Base-by-base conservation (phyloP, 805 yeast species). In the Kodamaea hsintzibuensis region DNA sequence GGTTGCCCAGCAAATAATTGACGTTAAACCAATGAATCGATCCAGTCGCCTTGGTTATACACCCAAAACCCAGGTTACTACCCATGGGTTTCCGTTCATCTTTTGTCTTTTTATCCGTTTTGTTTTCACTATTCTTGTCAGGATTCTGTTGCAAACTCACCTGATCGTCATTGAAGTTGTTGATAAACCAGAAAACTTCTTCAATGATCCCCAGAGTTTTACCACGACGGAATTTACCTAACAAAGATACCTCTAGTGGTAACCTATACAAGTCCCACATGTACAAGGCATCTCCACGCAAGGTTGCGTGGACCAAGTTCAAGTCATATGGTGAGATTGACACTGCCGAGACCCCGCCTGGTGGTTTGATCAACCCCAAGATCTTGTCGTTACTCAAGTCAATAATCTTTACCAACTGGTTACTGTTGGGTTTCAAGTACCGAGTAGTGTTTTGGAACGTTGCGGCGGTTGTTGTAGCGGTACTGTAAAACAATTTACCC, bases 241-340 rank as follows among this genome's bases (percentile, higher is more conserved):
- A 62, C 18, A 86, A 66, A 0, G 80, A 71, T 1, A 86, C 74
- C 55, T 82, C 82, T 1, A 60, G 62, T 1, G 85, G 82, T 38
- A 78, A 69, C 52, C 76, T 74, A 45, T 84, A 73, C 52, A 80
- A 73, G 61, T 86, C 91, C 88, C 90, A 86, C 57, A 84, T 71
- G 60, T 76, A 84, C 4, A 86, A 70, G 49, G 74, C 79, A 63
- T 87, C 90, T 2, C 92, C 91, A 50, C 88, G 73, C 18, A 65
- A 60, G 9, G 81, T 78, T 2, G 79, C 78, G 7, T 86, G 80
- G 0, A 84, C 78, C 49, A 86, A 64, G 30, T 80, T 79, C 40
- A 81, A 62, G 61, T 86, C 89, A 63, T 77, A 82, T 0, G 89
- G 88, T 0, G 88, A 84, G 6, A 86, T 62, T 1, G 87, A 82